These are phyloP conservation scores for Pseudocercospora cruenta DNA, from an alignment of 2,329 filamentous ascomycete genomes.

Conservation along the genomic window DNA sequence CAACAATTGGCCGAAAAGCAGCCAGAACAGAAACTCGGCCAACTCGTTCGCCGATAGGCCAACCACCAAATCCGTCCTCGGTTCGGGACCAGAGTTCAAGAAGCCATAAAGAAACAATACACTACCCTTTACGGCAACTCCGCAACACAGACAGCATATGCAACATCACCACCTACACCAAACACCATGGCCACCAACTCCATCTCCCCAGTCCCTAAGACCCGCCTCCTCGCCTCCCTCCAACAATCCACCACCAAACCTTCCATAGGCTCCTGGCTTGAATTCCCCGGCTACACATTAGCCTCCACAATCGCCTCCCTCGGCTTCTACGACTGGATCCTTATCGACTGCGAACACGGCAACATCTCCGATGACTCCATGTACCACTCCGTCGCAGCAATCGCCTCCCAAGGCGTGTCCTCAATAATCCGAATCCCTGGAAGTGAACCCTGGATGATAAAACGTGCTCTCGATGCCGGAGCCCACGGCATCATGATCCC, in stretches of 20 bases:
- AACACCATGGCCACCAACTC: not conserved
- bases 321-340: conserved; percentile 26
- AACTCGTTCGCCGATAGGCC: no score
- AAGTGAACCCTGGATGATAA: conserved; percentile 65
- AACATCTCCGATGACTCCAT: conserved; percentile 59
- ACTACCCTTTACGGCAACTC: no score
- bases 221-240: conserved; percentile 19
- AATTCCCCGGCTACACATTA: conserved; percentile 26
- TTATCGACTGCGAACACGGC: conserved; percentile 59
- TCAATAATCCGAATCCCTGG: conserved; percentile 55
- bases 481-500: conserved; percentile 56
- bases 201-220: conserved; percentile 2
- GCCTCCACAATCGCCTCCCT: conserved; percentile 23
- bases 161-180: no score
- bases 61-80: no score
- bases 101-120: no score
- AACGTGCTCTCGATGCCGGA: conserved; percentile 62
- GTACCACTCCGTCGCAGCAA: conserved; percentile 59
- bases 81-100: no score
- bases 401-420: conserved; percentile 46
- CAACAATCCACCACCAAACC: conserved; percentile 18
- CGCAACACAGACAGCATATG: no score
- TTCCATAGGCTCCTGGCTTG: conserved; percentile 23
- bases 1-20: no score
- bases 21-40: no score